A percentile compares a stretch with the other conserved stretches of the same genome.
phyloP scores from a whole-genome alignment of 2,329 filamentous ascomycete species.

The Fusarium praegraminearum region DNA sequence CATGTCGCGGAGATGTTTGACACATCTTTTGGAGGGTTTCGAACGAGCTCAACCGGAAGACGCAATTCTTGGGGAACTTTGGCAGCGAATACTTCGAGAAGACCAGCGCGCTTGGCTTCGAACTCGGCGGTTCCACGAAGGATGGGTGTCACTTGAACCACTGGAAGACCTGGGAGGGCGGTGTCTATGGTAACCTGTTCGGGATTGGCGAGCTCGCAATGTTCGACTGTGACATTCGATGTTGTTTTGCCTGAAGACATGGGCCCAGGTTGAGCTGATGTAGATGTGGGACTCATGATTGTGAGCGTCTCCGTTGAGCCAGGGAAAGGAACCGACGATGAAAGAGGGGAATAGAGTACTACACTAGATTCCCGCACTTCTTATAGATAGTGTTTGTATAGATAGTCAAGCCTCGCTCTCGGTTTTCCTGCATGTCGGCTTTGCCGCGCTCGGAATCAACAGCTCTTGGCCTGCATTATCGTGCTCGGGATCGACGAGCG shows the following conservation, averaged over 20 bases:
- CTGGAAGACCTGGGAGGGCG: slow-evolving; percentile 7
- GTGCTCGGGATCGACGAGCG: background rate
- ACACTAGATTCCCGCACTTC: background rate
- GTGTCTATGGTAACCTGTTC: fast-evolving
- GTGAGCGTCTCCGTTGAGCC: background rate
- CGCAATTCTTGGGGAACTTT: slow-evolving; percentile 50
- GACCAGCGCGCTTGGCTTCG: slow-evolving; percentile 38
- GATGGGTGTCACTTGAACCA: slow-evolving; percentile 35
- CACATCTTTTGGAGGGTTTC: background rate
- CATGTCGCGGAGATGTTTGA: background rate
- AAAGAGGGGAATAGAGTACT: background rate
- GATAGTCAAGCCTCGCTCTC: background rate
- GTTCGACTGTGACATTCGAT: background rate
- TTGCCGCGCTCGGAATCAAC: background rate
- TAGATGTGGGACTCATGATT: slow-evolving; percentile 3
- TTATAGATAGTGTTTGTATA: background rate
- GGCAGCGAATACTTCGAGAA: slow-evolving; percentile 50
- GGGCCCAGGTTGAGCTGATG: background rate
- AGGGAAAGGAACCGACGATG: background rate
- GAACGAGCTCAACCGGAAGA: slow-evolving; percentile 44
- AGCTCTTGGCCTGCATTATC: background rate
- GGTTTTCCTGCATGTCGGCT: background rate
- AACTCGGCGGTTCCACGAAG: slow-evolving; percentile 43
- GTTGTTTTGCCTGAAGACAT: background rate
- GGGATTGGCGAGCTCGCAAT: background rate